phyloP scores from a whole-genome alignment of 2,329 filamentous ascomycete species.

The Aspergillus flavus region DNA sequence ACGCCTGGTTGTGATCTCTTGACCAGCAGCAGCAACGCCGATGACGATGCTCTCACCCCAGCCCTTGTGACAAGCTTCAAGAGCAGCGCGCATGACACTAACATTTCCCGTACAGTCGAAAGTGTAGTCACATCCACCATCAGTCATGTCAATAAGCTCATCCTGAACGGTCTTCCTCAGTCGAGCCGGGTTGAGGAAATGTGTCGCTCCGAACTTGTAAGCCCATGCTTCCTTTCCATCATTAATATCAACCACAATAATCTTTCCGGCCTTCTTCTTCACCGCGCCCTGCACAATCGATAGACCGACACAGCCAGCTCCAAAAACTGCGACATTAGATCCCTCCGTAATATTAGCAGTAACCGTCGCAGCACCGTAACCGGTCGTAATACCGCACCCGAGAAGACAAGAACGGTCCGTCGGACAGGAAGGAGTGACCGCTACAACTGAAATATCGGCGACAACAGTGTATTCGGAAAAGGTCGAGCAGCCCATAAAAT shows the following conservation, averaged over 20 bases:
- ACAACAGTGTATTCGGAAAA: conserved; percentile 99
- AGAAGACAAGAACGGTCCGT: conserved; percentile 97
- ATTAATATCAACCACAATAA: conserved; percentile 76
- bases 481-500: conserved; percentile 99
- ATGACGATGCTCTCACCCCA: conserved; percentile 99
- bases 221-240: conserved; percentile 88
- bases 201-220: conserved; percentile 93
- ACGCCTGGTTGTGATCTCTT: conserved; percentile 94
- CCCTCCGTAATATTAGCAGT: conserved; percentile 91
- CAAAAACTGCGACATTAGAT: conserved; percentile 87
- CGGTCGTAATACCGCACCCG: conserved; percentile 97
- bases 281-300: conserved; percentile 94
- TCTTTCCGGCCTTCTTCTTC: conserved; percentile 70
- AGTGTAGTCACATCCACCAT: conserved; percentile 97
- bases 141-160: conserved; percentile 94
- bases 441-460: conserved; percentile 96
- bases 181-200: conserved; percentile 91
- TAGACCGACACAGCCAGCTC: conserved; percentile 92
- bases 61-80: conserved; percentile 98
- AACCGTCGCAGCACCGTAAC: conserved; percentile 92
- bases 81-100: conserved; percentile 88
- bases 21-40: conserved; percentile 91
- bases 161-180: conserved; percentile 76
- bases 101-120: conserved; percentile 99
- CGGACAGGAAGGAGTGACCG: conserved; percentile 84